Evolutionary conservation across 2,329 filamentous ascomycete species (phyloP).

Genomic region (Neonectria faginata): DNA sequence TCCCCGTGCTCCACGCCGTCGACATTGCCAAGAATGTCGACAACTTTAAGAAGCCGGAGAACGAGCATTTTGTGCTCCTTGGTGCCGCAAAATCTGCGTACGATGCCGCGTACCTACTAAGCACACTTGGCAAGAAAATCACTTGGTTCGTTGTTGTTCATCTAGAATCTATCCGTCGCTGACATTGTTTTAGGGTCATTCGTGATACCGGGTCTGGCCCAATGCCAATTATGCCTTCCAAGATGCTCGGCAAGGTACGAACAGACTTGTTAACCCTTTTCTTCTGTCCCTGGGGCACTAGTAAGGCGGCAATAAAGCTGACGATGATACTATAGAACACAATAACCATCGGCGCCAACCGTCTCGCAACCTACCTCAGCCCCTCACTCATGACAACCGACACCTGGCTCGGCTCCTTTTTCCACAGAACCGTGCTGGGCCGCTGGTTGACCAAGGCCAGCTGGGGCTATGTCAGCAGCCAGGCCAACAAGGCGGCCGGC

Average conservation of each 20-base stretch:
- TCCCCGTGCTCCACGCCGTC: slow-evolving; percentile 4
- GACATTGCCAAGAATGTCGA: neutral
- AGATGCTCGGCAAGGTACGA: slow-evolving; percentile 1
- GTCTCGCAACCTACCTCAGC: slow-evolving; percentile 6
- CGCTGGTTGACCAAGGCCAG: slow-evolving; percentile 1
- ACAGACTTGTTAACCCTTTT: no score
- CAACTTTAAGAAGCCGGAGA: neutral
- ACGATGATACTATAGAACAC: neutral
- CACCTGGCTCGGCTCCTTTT: slow-evolving; percentile 5
- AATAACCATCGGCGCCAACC: slow-evolving; percentile 10
- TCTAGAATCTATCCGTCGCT: no score
- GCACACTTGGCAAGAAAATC: slow-evolving; percentile 4
- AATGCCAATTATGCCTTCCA: slow-evolving; percentile 8
- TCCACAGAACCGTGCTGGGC: slow-evolving; percentile 3
- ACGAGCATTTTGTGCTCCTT: neutral
- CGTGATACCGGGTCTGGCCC: slow-evolving; percentile 5
- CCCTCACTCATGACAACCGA: slow-evolving; percentile 11
- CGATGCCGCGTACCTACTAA: slow-evolving; percentile 13
- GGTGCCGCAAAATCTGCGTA: slow-evolving; percentile 18
- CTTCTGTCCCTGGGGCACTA: no score
- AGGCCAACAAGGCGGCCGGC: slow-evolving; percentile 1
- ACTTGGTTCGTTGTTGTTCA: neutral
- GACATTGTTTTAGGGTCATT: slow-evolving; percentile 1
- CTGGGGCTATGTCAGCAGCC: slow-evolving; percentile 10
- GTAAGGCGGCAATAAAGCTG: no score